Evolutionary conservation across 164 flowering plant species (phyloP).

Genomic region (Liriodendron chinense): DNA sequence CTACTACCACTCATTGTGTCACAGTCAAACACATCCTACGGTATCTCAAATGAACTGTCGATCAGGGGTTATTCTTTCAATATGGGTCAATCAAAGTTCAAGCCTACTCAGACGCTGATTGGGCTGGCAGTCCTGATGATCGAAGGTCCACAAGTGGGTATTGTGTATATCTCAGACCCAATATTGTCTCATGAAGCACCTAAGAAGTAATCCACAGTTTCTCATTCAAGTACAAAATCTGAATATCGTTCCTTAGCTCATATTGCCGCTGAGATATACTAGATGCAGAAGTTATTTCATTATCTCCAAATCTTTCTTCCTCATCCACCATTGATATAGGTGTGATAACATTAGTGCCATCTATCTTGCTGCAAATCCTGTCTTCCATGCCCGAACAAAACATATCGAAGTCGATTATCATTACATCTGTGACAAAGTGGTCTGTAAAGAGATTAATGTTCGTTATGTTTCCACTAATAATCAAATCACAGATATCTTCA

Average conservation of each 20-base stretch:
- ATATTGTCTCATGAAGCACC: background rate
- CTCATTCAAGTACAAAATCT: background rate
- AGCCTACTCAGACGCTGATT: background rate
- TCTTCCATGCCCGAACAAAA: background rate
- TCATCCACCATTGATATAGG: background rate
- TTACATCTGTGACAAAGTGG: background rate
- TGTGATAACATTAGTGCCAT: background rate
- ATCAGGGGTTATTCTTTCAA: background rate
- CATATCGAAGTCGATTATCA: background rate
- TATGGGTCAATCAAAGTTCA: background rate
- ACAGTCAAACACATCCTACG: background rate
- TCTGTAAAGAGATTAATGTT: background rate
- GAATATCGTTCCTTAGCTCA: background rate
- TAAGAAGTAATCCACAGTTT: background rate
- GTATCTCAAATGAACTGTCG: background rate
- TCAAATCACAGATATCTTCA: no score
- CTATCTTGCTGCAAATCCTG: background rate
- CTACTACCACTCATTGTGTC: background rate
- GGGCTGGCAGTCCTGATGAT: constrained; percentile 2
- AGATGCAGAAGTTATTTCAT: background rate
- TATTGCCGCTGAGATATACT: background rate
- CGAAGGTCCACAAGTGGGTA: background rate
- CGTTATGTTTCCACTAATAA: background rate
- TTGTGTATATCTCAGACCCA: background rate
- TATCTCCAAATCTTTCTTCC: background rate